Conservation (phyloP, 352 stramenopile genomes). For the Globisporangium nagaii region DNA sequence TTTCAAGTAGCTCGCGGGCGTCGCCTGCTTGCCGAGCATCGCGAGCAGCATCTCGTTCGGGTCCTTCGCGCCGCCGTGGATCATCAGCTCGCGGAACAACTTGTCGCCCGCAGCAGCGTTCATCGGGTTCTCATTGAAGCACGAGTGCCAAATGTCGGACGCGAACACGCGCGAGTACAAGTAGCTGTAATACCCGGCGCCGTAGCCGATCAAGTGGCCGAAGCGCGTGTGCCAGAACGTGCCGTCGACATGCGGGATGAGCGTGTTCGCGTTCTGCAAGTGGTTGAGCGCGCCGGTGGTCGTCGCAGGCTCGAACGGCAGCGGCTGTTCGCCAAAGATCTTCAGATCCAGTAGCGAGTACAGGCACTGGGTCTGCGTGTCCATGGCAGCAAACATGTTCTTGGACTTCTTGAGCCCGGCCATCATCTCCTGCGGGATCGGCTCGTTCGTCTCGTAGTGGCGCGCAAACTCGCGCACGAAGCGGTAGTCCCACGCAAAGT, state of each 20-base stretch:
- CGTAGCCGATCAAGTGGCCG: constrained; percentile 87
- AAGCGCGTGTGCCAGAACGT: constrained; percentile 87
- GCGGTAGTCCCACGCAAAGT: constrained; percentile 92
- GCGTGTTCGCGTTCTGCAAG: constrained; percentile 67
- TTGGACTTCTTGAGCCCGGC: constrained; percentile 66
- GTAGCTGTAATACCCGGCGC: constrained; percentile 90
- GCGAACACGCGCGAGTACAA: constrained; percentile 89
- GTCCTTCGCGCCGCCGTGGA: constrained; percentile 84
- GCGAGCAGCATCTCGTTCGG: constrained; percentile 76
- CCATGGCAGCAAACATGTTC: constrained; percentile 88
- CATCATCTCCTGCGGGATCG: constrained; percentile 78
- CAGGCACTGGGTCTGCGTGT: constrained; percentile 81
- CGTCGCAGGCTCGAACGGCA: constrained; percentile 30
- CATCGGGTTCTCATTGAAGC: constrained; percentile 66
- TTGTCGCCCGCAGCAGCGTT: constrained; percentile 45
- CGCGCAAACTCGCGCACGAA: constrained; percentile 81
- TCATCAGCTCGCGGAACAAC: constrained; percentile 71
- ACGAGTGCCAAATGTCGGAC: constrained; percentile 79
- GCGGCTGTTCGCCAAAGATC: constrained; percentile 59
- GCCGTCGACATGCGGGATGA: constrained; percentile 72
- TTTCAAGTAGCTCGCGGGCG: constrained; percentile 54
- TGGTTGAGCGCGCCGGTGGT: constrained; percentile 51
- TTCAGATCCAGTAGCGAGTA: constrained; percentile 78
- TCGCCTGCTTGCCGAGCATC: constrained; percentile 60
- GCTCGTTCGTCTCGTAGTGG: constrained; percentile 76